phyloP scores from a whole-genome alignment of 176 grass and related monocot species.

The Musa acuminata region DNA sequence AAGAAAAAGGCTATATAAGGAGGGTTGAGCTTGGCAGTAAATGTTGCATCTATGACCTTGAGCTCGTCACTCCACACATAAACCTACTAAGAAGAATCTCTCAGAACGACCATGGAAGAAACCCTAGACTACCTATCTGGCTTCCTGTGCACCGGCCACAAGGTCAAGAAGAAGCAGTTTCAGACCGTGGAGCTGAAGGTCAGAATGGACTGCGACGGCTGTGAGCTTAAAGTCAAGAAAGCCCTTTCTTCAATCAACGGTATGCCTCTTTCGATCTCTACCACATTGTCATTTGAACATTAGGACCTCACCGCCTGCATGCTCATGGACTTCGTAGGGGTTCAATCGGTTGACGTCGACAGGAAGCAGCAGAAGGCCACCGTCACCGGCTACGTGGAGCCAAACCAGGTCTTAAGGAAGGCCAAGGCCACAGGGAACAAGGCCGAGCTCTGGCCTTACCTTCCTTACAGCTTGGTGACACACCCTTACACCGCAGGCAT shows the following conservation, averaged over 20 bases:
- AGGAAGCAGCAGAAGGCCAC: constrained; percentile 55
- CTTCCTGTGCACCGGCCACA: constrained; percentile 36
- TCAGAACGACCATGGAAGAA: constrained; percentile 22
- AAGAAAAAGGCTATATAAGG: too few relatives aligned
- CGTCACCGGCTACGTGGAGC: constrained; percentile 43
- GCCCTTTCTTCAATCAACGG: constrained; percentile 53
- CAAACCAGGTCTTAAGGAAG: constrained; percentile 43
- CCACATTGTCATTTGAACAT: not conserved
- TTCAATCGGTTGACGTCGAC: constrained; percentile 52
- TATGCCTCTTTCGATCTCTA: not conserved
- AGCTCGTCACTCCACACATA: too few relatives aligned
- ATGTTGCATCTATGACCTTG: too few relatives aligned
- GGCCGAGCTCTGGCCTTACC: constrained; percentile 58
- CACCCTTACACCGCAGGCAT: constrained; percentile 39
- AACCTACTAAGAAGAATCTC: too few relatives aligned
- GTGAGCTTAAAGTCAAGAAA: constrained; percentile 62
- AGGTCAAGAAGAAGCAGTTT: constrained; percentile 42
- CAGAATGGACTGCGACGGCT: constrained; percentile 73
- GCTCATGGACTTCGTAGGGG: constrained; percentile 23
- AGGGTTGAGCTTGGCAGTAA: too few relatives aligned
- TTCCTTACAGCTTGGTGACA: constrained; percentile 39
- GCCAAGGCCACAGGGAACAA: constrained; percentile 49
- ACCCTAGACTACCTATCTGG: constrained; percentile 46
- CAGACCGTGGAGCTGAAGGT: constrained; percentile 64
- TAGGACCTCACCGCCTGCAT: too few relatives aligned